Base-by-base conservation (phyloP, 495 filamentous ascomycete species). In the Neurospora sp. region DNA sequence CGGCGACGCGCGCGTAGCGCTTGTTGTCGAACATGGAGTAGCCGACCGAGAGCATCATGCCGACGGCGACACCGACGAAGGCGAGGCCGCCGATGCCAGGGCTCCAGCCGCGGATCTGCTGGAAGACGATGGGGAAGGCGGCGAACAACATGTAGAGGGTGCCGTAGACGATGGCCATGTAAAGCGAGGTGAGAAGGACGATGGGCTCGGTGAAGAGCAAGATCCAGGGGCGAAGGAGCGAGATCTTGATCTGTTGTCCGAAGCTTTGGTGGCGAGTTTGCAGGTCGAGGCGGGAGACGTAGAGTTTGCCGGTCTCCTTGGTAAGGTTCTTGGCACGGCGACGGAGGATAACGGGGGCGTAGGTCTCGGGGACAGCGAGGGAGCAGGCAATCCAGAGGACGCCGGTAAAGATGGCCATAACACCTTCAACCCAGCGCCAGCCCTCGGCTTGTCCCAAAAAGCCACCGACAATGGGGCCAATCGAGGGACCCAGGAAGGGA, bases 131-230 rank as follows among this genome's bases (percentile, higher is more conserved):
- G 48, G 93, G 89, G 81, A 96, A 97, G 5, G 94, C 93, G 37
- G 92, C 92, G 78, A 98, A 97, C 79, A 96, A 91, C 39, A 97
- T 86, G 79, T 98, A 97, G 1, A 97, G 81, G 12, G 94, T 93
- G 44, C 93, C 95, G 74, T 97, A 87, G 44, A 97, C 79, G 70
- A 97, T 87, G 22, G 93, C 92, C 39, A 92, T 78, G 76, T 94
- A 92, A 14, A 94, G 83, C 75, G 92, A 93, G 8, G 93, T 86
- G 68, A 92, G 87, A 66, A 94, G 80, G 66, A 93, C 91, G 85
- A 98, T 97, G 27, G 92, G 93, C 82, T 97, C 95, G 70, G 89
- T 78, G 70, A 91, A 84, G 40, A 98, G 86, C 16, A 98, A 86
- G 37, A 91, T 82, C 78, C 94, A 91, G 0, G 94, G 94, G 9